phyloP scores from a whole-genome alignment of 75 land plant genomes.

The Ceratopteris richardii region DNA sequence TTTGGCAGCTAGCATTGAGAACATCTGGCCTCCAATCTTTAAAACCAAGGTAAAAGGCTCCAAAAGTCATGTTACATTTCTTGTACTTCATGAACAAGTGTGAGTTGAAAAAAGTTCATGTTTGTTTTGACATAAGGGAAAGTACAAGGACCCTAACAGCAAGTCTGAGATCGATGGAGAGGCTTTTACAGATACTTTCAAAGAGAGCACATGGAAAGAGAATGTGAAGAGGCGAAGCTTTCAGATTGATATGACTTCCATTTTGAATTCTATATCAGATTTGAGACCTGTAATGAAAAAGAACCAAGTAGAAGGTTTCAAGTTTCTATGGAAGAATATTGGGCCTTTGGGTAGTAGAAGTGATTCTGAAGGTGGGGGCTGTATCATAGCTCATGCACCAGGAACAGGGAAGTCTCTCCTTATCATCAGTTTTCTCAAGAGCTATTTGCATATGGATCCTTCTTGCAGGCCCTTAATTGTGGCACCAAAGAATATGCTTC shows the following conservation, averaged over 20 bases:
- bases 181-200: too few relatives aligned
- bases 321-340: conserved; percentile 74
- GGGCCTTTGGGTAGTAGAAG: conserved; percentile 42
- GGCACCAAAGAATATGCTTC: conserved; percentile 56
- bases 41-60: neutral
- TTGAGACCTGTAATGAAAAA: conserved; percentile 32
- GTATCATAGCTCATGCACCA: conserved; percentile 88
- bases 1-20: neutral
- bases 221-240: neutral
- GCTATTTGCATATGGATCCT: conserved; percentile 54
- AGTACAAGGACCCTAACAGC: too few relatives aligned
- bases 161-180: too few relatives aligned
- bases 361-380: conserved; percentile 57
- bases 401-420: conserved; percentile 95
- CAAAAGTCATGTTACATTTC: too few relatives aligned
- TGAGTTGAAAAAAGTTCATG: too few relatives aligned
- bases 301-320: conserved; percentile 72
- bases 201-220: too few relatives aligned
- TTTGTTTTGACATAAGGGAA: too few relatives aligned
- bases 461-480: conserved; percentile 51
- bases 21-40: neutral
- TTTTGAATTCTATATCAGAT: conserved; percentile 48
- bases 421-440: conserved; percentile 62
- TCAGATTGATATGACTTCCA: neutral
- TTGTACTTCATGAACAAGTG: too few relatives aligned